phyloP scores from a whole-genome alignment of 192 early-diverging fungal genomes.

The Anaeromyces robustus region DNA sequence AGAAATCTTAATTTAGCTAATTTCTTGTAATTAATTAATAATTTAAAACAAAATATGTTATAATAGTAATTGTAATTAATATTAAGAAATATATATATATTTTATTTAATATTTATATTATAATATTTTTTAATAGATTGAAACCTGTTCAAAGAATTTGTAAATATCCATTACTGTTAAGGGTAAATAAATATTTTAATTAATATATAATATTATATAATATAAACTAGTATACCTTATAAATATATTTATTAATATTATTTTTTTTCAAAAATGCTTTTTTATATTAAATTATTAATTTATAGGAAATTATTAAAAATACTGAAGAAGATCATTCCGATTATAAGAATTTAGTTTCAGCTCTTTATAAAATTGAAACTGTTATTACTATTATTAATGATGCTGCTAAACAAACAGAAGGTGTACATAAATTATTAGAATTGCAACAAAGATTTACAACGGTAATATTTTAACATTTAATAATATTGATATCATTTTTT shows the following conservation, averaged over 20 bases:
- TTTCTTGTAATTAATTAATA: slow-evolving; percentile 13
- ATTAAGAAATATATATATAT: not conserved
- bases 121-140: slow-evolving; percentile 11
- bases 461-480: too few relatives aligned
- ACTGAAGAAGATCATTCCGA: slow-evolving; percentile 28
- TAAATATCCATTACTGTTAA: slow-evolving; percentile 38
- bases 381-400: slow-evolving; percentile 42
- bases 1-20: slow-evolving; percentile 20
- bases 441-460: slow-evolving; percentile 23
- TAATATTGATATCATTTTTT: not conserved
- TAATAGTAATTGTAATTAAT: too few relatives aligned
- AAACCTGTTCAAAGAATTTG: slow-evolving; percentile 42
- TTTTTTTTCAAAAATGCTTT: too few relatives aligned
- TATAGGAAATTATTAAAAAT: slow-evolving; percentile 22
- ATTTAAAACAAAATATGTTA: not conserved
- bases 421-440: slow-evolving; percentile 32
- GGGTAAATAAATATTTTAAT: slow-evolving; percentile 8
- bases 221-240: too few relatives aligned
- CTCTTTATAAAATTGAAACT: slow-evolving; percentile 28
- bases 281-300: not conserved
- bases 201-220: too few relatives aligned
- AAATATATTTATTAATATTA: too few relatives aligned
- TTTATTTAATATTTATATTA: slow-evolving; percentile 8
- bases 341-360: slow-evolving; percentile 16
- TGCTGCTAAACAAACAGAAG: slow-evolving; percentile 27